Conservation (phyloP, 2,329 filamentous ascomycete species). For the Penicillium sp. region DNA sequence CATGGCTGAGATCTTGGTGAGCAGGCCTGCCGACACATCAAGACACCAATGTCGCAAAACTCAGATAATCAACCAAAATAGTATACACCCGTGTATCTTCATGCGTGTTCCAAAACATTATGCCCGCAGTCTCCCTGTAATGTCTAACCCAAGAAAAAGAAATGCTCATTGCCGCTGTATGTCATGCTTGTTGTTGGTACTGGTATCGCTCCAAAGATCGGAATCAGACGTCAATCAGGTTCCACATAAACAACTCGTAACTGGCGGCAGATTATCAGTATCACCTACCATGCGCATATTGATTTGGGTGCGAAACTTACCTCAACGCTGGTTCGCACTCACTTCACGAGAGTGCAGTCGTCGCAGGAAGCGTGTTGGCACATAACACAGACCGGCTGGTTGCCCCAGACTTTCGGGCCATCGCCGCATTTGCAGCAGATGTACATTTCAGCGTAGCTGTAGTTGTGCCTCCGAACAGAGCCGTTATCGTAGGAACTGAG, state of each 20-base stretch:
- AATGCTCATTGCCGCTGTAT: conserved; percentile 2
- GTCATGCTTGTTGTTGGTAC: background rate
- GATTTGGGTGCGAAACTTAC: background rate
- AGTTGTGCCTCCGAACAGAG: conserved; percentile 7
- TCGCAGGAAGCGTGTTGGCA: conserved; percentile 40
- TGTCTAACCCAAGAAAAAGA: conserved; percentile 1
- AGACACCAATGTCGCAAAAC: background rate
- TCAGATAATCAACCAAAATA: conserved; percentile 2
- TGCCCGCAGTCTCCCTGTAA: background rate
- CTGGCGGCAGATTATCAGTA: background rate
- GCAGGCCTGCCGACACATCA: background rate
- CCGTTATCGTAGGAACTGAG: background rate
- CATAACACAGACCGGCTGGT: conserved; percentile 37
- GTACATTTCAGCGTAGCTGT: conserved; percentile 35
- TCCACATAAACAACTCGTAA: background rate
- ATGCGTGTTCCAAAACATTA: background rate
- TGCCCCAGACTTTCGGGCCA: conserved; percentile 44
- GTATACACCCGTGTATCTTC: conserved; percentile 3
- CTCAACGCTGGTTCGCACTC: conserved; percentile 5
- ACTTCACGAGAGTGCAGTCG: conserved; percentile 37
- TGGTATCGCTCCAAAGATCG: background rate
- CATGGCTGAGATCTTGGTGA: background rate
- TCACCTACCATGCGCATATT: background rate
- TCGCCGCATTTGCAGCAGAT: conserved; percentile 46
- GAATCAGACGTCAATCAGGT: conserved; percentile 3